These are phyloP conservation scores for Fusarium austroafricanum DNA, from an alignment of 2,329 filamentous ascomycete species.

Conservation along the genomic window DNA sequence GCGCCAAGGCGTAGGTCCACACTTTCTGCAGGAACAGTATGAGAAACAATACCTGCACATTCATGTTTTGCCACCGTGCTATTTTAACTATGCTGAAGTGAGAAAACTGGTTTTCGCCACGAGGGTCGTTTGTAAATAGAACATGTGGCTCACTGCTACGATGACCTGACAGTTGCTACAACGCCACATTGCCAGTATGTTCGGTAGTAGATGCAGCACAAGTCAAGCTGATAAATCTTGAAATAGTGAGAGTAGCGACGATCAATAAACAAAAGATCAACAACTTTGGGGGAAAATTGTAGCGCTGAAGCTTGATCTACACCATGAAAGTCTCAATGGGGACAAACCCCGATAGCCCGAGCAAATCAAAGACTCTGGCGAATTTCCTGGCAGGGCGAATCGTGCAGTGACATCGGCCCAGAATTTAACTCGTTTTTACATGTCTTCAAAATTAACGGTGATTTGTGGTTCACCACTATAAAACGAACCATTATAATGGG, in stretches of 20 bases:
- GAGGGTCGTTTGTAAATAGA: too few relatives aligned
- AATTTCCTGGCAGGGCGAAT: neutral
- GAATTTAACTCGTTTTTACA: neutral
- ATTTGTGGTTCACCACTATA: neutral
- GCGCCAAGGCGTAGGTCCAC: neutral
- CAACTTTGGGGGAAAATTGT: neutral
- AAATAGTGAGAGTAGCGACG: accelerated
- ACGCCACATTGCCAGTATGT: neutral
- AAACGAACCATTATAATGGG: neutral
- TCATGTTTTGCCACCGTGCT: conserved; percentile 9
- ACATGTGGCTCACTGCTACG: too few relatives aligned
- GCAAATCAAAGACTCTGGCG: neutral
- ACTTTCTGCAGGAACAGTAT: conserved; percentile 12
- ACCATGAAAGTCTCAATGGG: neutral
- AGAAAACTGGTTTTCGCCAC: too few relatives aligned
- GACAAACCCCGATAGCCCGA: neutral
- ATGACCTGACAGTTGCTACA: too few relatives aligned
- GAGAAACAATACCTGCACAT: neutral
- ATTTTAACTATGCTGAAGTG: too few relatives aligned
- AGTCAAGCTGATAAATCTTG: neutral
- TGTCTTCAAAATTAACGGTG: neutral
- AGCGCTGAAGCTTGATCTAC: neutral
- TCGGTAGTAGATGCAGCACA: neutral
- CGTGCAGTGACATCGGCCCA: conserved; percentile 23
- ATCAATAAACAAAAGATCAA: neutral